A percentile compares a stretch with the other conserved stretches of the same genome.
Conservation (phyloP, 1,284 basidiomycete genomes). For the Tylopilus sp. region DNA sequence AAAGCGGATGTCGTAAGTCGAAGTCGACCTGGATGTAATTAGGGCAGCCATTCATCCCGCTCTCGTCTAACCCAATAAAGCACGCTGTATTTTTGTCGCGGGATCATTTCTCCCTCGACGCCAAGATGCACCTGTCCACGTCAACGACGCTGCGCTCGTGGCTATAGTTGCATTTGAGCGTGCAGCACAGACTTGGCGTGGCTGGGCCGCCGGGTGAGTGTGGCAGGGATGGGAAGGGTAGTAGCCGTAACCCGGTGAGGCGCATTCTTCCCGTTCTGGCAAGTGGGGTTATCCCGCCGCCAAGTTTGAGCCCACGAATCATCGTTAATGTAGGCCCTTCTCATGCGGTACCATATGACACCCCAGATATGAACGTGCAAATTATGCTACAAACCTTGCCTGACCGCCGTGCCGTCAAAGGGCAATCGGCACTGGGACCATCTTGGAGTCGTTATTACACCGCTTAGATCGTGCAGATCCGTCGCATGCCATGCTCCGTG, state of each 20-base stretch:
- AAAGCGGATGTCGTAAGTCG: constrained; percentile 37
- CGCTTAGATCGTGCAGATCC: constrained; percentile 21
- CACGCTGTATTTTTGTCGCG: background rate
- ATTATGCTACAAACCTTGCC: constrained; percentile 18
- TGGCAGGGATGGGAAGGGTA: constrained; percentile 10
- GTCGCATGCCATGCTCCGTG: constrained; percentile 4
- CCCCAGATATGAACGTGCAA: constrained; percentile 4
- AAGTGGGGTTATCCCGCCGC: constrained; percentile 14
- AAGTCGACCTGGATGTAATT: constrained; percentile 29
- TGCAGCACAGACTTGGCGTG: constrained; percentile 5
- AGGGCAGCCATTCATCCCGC: constrained; percentile 23
- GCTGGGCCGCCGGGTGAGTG: background rate
- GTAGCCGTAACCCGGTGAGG: constrained; percentile 25
- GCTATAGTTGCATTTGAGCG: background rate
- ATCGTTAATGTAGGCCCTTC: no score
- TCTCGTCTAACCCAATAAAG: constrained; percentile 16
- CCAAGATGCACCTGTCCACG: background rate
- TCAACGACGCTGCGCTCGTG: background rate
- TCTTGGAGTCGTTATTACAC: constrained; percentile 2
- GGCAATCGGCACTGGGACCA: no score
- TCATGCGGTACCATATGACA: constrained; percentile 10
- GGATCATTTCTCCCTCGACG: constrained; percentile 1
- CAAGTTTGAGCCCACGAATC: constrained; percentile 13
- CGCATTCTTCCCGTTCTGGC: constrained; percentile 20
- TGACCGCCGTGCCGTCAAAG: constrained; percentile 16